These are phyloP conservation scores for Lasiosphaeria miniovina DNA, from an alignment of 495 filamentous ascomycete species.

Conservation along the genomic window DNA sequence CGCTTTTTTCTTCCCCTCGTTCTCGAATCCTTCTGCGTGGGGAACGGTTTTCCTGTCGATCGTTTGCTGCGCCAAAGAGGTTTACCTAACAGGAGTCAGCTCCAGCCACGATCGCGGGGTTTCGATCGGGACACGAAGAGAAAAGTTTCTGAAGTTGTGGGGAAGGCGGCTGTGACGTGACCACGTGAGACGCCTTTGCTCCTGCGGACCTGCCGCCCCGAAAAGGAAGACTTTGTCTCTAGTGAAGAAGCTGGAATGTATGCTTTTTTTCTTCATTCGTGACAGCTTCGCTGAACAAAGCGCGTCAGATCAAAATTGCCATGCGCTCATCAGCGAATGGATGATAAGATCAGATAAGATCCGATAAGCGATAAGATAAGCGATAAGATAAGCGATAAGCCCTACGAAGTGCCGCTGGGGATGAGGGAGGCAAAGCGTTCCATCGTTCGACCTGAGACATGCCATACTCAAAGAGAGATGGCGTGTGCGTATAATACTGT, in stretches of 20 bases:
- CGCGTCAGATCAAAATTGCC: no score
- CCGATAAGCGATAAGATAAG: conserved; percentile 10
- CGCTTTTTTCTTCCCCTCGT: background rate
- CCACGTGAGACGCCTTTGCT: background rate
- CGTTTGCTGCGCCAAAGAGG: background rate
- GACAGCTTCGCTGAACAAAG: no score
- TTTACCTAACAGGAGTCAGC: conserved; percentile 2
- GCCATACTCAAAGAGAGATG: background rate
- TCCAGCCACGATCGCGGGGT: conserved; percentile 13
- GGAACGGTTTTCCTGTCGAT: background rate
- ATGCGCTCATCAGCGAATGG: no score
- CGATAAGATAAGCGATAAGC: conserved; percentile 3
- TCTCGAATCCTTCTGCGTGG: background rate
- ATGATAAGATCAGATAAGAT: no score
- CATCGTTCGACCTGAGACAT: background rate
- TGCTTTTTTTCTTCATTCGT: no score
- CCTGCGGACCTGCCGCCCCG: background rate
- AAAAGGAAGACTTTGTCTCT: no score
- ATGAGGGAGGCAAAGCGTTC: background rate
- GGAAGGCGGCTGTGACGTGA: conserved; percentile 6
- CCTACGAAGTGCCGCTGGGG: background rate
- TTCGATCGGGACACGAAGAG: background rate
- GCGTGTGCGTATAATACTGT: no score
- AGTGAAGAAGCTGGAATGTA: no score
- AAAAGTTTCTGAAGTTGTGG: background rate